Evolutionary conservation across 2,329 filamentous ascomycete species (phyloP).

Genomic region (Penicillium sp.): DNA sequence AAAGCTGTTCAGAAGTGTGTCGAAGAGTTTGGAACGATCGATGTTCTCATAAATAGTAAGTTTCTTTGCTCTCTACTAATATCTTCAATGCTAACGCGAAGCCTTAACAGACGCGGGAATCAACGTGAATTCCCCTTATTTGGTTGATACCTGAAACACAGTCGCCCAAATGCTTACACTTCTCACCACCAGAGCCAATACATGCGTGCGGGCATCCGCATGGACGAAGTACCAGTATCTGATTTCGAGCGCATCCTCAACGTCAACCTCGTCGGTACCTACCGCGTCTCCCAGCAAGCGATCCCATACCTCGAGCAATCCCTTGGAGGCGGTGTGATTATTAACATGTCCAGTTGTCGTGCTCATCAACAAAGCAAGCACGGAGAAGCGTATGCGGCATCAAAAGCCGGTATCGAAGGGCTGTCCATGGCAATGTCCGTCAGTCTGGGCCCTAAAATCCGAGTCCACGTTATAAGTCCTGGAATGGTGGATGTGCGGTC

Average conservation of each 20-base stretch:
- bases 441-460: constrained; percentile 1
- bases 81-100: not conserved
- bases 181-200: constrained; percentile 1
- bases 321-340: constrained; percentile 1
- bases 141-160: not conserved
- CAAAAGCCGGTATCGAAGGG: constrained; percentile 4
- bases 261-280: constrained; percentile 4
- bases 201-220: constrained; percentile 1
- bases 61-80: not conserved
- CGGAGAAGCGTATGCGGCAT: constrained; percentile 5
- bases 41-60: not conserved
- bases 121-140: not conserved
- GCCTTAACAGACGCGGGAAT: not conserved
- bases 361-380: constrained; percentile 3
- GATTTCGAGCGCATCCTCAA: constrained; percentile 1
- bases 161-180: not conserved
- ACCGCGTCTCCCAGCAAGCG: constrained; percentile 1
- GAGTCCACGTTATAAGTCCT: constrained; percentile 2
- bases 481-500: constrained; percentile 7
- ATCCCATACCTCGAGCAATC: constrained; percentile 3
- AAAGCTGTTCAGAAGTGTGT: not conserved
- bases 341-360: constrained; percentile 6
- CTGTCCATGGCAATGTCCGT: constrained; percentile 4
- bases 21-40: not conserved
- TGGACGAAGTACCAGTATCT: constrained; percentile 4